Percentiles rank a stretch among this genome's conserved stretches.
Conservation (phyloP, 2,329 filamentous ascomycete species). For the Mycocentrospora acerina region DNA sequence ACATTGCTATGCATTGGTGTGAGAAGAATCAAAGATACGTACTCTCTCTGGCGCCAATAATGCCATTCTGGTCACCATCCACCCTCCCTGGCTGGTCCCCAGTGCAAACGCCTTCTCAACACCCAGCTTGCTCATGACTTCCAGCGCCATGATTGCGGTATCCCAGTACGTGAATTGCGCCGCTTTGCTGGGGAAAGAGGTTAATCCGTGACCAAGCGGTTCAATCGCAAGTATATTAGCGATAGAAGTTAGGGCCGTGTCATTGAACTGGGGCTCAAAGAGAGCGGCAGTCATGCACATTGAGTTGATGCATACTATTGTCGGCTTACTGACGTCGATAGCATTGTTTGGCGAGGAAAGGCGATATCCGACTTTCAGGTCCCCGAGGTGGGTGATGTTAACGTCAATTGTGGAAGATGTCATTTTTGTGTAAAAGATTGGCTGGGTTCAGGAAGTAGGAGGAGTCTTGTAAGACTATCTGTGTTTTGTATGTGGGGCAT, state of each 20-base stretch:
- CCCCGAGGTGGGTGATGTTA: constrained; percentile 10
- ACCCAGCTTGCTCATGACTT: constrained; percentile 6
- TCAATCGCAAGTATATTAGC: constrained; percentile 56
- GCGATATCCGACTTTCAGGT: constrained; percentile 12
- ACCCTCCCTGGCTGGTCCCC: constrained; percentile 8
- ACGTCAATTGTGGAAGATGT: constrained; percentile 6
- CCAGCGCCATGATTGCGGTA: constrained; percentile 5
- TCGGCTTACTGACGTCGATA: constrained; percentile 8
- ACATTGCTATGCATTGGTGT: too few relatives aligned
- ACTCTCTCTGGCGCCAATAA: constrained; percentile 35
- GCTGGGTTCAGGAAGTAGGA: too few relatives aligned
- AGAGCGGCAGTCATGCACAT: constrained; percentile 16
- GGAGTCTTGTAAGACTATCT: too few relatives aligned
- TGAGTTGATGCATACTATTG: constrained; percentile 12
- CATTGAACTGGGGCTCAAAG: constrained; percentile 38
- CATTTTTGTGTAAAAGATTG: too few relatives aligned
- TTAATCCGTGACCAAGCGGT: constrained; percentile 54
- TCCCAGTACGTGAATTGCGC: constrained; percentile 13
- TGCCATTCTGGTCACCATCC: constrained; percentile 10
- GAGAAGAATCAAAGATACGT: background rate
- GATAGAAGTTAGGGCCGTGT: constrained; percentile 31
- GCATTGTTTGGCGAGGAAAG: constrained; percentile 5
- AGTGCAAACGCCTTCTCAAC: constrained; percentile 6
- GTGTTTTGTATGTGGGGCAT: background rate
- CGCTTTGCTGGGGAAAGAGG: constrained; percentile 19